These are phyloP conservation scores for Solanum appendiculatum DNA, from an alignment of 257 asterid species.

Conservation along the genomic window DNA sequence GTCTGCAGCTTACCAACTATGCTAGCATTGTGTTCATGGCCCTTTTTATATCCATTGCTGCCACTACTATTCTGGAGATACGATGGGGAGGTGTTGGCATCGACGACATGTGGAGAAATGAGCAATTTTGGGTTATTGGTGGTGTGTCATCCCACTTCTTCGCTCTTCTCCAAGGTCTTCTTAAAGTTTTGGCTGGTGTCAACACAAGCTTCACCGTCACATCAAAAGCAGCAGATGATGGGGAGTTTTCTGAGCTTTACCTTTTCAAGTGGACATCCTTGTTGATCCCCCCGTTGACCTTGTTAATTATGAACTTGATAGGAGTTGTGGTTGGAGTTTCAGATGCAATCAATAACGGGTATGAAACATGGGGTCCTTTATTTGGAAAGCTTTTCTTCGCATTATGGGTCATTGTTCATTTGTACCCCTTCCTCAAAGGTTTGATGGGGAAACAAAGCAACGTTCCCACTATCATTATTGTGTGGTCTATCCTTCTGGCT, in stretches of 20 bases:
- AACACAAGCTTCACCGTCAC: slow-evolving; percentile 56
- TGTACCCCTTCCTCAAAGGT: slow-evolving; percentile 67
- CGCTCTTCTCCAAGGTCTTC: slow-evolving; percentile 55
- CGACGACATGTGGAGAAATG: slow-evolving; percentile 62
- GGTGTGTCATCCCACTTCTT: slow-evolving; percentile 50
- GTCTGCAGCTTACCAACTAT: slow-evolving; percentile 47
- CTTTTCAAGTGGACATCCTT: slow-evolving; percentile 56
- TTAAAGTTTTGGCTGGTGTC: slow-evolving; percentile 55
- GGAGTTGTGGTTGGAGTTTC: slow-evolving; percentile 53
- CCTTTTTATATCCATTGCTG: slow-evolving; percentile 49
- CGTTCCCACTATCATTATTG: slow-evolving; percentile 47
- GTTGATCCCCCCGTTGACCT: slow-evolving; percentile 45
- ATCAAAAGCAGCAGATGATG: slow-evolving; percentile 55
- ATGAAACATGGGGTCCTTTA: slow-evolving; percentile 56
- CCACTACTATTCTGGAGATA: slow-evolving; percentile 43
- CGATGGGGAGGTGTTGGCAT: slow-evolving; percentile 54
- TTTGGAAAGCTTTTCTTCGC: slow-evolving; percentile 52
- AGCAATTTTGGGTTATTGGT: slow-evolving; percentile 66
- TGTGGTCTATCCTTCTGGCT: slow-evolving; percentile 62
- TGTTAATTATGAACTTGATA: slow-evolving; percentile 42
- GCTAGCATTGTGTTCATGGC: slow-evolving; percentile 58
- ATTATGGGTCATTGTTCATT: slow-evolving; percentile 54
- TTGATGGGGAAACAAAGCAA: slow-evolving; percentile 48
- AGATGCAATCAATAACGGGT: slow-evolving; percentile 47
- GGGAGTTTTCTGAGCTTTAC: slow-evolving; percentile 51